Conservation (phyloP, 345 rosid genomes). For the Draba incana region DNA sequence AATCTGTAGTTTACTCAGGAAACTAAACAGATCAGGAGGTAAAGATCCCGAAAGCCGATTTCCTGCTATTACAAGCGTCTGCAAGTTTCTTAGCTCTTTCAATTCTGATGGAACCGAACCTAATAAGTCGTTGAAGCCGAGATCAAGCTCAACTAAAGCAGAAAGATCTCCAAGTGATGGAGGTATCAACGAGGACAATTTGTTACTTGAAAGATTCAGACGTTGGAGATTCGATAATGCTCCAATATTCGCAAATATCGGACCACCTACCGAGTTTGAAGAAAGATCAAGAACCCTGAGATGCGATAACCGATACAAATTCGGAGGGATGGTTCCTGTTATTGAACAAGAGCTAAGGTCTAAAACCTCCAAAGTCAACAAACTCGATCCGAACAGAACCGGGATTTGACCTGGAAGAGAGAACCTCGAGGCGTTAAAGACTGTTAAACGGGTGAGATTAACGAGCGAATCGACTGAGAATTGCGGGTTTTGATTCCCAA, state of each 20-base stretch:
- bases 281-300: constrained; percentile 76
- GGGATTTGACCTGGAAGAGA: constrained; percentile 85
- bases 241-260: constrained; percentile 63
- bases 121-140: constrained; percentile 67
- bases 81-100: constrained; percentile 64
- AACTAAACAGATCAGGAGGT: constrained; percentile 56
- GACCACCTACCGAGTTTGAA: constrained; percentile 62
- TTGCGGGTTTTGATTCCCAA: constrained; percentile 72
- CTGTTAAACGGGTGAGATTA: constrained; percentile 64
- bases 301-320: constrained; percentile 53
- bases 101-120: constrained; percentile 69
- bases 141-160: constrained; percentile 75
- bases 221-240: constrained; percentile 57
- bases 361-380: constrained; percentile 64
- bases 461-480: constrained; percentile 72
- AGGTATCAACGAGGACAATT: constrained; percentile 65
- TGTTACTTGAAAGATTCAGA: constrained; percentile 76
- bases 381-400: constrained; percentile 62
- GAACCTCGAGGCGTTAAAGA: constrained; percentile 87
- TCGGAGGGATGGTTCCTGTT: constrained; percentile 64
- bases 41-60: constrained; percentile 61
- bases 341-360: constrained; percentile 87
- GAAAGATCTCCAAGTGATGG: constrained; percentile 72
- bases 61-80: constrained; percentile 57
- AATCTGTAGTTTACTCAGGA: constrained; percentile 58